phyloP scores from a whole-genome alignment of 2,329 filamentous ascomycete species.

The Botrytis galanthina region DNA sequence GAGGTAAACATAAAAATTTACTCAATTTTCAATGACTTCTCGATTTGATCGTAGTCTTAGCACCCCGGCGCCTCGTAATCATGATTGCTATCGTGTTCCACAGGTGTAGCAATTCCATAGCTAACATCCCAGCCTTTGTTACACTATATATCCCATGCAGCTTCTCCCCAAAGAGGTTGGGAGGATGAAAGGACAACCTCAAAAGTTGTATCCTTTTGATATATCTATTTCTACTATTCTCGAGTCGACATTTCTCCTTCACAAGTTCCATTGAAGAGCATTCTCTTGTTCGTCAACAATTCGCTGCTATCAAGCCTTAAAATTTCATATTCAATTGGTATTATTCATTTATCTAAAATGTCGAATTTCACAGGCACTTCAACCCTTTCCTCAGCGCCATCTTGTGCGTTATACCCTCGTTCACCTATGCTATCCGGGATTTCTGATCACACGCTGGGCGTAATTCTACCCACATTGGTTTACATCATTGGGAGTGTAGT shows the following conservation, averaged over 20 bases:
- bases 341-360: not conserved
- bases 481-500: slow-evolving; percentile 6
- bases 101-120: not conserved
- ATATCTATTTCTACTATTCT: not conserved
- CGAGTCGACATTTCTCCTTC: not conserved
- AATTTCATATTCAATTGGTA: not conserved
- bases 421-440: not conserved
- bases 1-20: not conserved
- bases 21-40: not conserved
- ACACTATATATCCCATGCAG: not conserved
- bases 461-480: slow-evolving; percentile 12
- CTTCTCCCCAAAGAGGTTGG: not conserved
- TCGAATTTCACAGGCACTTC: not conserved
- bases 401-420: not conserved
- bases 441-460: slow-evolving; percentile 8
- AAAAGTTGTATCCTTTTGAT: not conserved
- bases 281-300: not conserved
- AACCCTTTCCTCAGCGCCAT: not conserved
- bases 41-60: not conserved
- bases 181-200: not conserved
- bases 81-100: not conserved
- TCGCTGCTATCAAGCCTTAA: not conserved
- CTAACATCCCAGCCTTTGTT: not conserved
- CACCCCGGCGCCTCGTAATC: not conserved
- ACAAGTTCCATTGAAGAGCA: not conserved